Conservation (phyloP, 331 rosid genomes). For the Arachis monticola region DNA sequence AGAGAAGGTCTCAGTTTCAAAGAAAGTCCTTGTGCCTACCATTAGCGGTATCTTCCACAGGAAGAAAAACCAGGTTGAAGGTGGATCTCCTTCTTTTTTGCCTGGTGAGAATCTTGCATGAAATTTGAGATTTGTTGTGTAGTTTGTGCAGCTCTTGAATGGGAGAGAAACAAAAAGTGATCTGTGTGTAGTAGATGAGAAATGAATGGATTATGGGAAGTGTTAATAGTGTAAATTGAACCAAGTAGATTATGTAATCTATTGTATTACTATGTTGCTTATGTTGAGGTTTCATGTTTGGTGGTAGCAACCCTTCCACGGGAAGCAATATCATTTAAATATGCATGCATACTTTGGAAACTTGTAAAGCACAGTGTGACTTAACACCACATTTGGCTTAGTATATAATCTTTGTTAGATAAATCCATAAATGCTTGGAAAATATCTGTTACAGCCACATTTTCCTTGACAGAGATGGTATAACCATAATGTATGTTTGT, state of each 20-base stretch:
- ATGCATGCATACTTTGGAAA: background rate
- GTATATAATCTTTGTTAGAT: too few species aligned
- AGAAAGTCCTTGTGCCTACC: constrained; percentile 75
- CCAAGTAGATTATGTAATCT: constrained; percentile 37
- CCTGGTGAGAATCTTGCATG: constrained; percentile 82
- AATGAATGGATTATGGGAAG: constrained; percentile 41
- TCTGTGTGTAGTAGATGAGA: constrained; percentile 62
- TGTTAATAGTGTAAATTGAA: constrained; percentile 53
- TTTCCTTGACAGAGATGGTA: too few species aligned
- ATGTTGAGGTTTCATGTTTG: constrained; percentile 37
- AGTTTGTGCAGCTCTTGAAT: constrained; percentile 50
- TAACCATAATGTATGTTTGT: too few species aligned
- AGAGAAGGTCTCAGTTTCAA: constrained; percentile 61
- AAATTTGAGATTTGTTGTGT: constrained; percentile 40
- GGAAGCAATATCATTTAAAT: background rate
- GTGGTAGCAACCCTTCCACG: constrained; percentile 2
- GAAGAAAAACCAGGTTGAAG: constrained; percentile 82
- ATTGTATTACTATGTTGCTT: constrained; percentile 32
- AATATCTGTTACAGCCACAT: too few species aligned
- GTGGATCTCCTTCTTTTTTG: constrained; percentile 78
- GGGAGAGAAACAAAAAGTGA: constrained; percentile 43
- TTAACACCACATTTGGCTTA: background rate
- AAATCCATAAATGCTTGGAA: too few species aligned
- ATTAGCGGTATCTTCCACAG: constrained; percentile 75
- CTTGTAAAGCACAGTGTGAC: background rate